phyloP scores from a whole-genome alignment of 805 yeast species.

The Schwanniomyces pseudopolymorphus region DNA sequence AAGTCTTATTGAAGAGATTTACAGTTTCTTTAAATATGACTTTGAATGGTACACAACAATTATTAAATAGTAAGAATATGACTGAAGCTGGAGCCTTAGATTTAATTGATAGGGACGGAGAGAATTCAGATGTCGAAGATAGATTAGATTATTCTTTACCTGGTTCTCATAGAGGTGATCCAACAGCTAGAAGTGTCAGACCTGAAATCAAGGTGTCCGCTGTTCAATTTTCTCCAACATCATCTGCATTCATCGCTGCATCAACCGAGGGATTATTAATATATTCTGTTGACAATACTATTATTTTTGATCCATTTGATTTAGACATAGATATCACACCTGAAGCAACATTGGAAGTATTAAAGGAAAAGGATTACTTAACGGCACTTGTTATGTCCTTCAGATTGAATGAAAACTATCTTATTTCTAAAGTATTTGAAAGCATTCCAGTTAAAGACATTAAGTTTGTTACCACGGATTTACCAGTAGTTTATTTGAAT shows the following conservation, averaged over 20 bases:
- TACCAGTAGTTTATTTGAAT: slow-evolving; percentile 77
- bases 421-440: slow-evolving; percentile 75
- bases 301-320: slow-evolving; percentile 91
- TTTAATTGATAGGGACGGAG: slow-evolving; percentile 81
- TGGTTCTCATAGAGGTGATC: slow-evolving; percentile 79
- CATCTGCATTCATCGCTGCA: slow-evolving; percentile 88
- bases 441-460: slow-evolving; percentile 70
- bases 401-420: slow-evolving; percentile 77
- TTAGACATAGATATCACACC: slow-evolving; percentile 92
- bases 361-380: slow-evolving; percentile 62
- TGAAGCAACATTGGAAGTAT: slow-evolving; percentile 60
- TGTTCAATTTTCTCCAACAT: slow-evolving; percentile 84
- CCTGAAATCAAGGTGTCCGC: slow-evolving; percentile 83
- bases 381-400: slow-evolving; percentile 89
- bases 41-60: slow-evolving; percentile 80
- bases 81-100: slow-evolving; percentile 79
- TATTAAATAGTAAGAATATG: slow-evolving; percentile 76
- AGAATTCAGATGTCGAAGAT: slow-evolving; percentile 81
- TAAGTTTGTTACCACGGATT: slow-evolving; percentile 57
- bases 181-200: slow-evolving; percentile 68
- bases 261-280: slow-evolving; percentile 90
- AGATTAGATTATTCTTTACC: slow-evolving; percentile 75
- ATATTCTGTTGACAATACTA: slow-evolving; percentile 72
- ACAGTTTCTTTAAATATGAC: slow-evolving; percentile 87
- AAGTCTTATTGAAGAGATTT: slow-evolving; percentile 79